phyloP scores from a whole-genome alignment of 495 filamentous ascomycete genomes.

The Parachaetomium inaequale region DNA sequence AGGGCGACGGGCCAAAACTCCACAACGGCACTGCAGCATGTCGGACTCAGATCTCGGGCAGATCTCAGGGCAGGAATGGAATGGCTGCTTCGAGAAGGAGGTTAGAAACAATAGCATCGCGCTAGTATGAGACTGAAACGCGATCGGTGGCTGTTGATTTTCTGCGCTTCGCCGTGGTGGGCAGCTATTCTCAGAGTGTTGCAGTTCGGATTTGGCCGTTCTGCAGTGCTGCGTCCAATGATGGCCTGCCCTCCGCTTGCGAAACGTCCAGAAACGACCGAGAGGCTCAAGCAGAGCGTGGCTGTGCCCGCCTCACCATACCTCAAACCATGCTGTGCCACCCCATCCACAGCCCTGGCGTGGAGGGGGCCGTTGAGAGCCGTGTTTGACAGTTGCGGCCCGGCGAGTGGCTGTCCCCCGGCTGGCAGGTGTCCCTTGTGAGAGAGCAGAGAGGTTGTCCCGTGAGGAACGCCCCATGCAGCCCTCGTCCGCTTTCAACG shows the following conservation, averaged over 20 bases:
- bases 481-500: not conserved
- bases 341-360: not conserved
- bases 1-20: not conserved
- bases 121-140: not conserved
- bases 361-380: not conserved
- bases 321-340: constrained; percentile 6
- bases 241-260: not conserved
- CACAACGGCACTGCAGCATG: not conserved
- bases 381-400: not conserved
- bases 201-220: not conserved
- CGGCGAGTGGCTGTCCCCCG: not conserved
- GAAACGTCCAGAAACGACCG: not conserved
- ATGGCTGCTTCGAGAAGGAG: not conserved
- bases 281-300: not conserved
- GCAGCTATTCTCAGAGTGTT: constrained; percentile 1
- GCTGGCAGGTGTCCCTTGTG: not conserved
- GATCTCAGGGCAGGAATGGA: not conserved
- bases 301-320: not conserved
- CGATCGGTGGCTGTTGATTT: constrained; percentile 1
- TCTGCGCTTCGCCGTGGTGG: constrained; percentile 1
- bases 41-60: not conserved
- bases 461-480: not conserved
- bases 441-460: not conserved
- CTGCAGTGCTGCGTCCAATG: not conserved
- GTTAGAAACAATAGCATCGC: not conserved